Evolutionary conservation across 257 asterid genomes (phyloP).

Genomic region (Verbascum thapsus): DNA sequence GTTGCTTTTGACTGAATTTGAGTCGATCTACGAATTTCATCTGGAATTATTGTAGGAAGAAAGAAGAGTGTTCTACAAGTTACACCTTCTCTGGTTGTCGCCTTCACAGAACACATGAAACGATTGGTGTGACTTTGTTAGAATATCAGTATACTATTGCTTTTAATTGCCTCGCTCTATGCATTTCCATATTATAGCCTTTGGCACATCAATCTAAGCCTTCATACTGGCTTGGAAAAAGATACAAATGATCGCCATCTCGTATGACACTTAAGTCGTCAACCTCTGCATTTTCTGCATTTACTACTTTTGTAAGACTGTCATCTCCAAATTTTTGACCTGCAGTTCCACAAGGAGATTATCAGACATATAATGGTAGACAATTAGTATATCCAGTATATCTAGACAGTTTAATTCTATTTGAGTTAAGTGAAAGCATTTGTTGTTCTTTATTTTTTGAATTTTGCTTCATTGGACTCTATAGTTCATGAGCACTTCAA

Average conservation of each 20-base stretch:
- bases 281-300: slow-evolving; percentile 68
- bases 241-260: slow-evolving; percentile 85
- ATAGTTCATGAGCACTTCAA: neutral
- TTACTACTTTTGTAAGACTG: slow-evolving; percentile 43
- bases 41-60: neutral
- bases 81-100: too few relatives aligned
- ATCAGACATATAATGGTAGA: slow-evolving; percentile 24
- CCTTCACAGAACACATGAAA: too few relatives aligned
- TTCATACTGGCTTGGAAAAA: slow-evolving; percentile 31
- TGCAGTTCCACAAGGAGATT: slow-evolving; percentile 40
- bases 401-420: too few relatives aligned
- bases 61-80: too few relatives aligned
- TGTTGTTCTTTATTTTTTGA: neutral
- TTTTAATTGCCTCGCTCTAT: slow-evolving; percentile 16
- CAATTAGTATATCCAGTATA: too few relatives aligned
- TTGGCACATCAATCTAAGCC: slow-evolving; percentile 10
- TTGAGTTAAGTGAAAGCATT: neutral
- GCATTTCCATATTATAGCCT: slow-evolving; percentile 12
- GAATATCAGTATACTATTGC: slow-evolving; percentile 8
- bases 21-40: neutral
- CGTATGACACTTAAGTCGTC: slow-evolving; percentile 72
- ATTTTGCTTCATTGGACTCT: neutral
- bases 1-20: neutral
- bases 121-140: too few relatives aligned
- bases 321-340: slow-evolving; percentile 58